Evolutionary conservation across 768 basidiomycete species (phyloP), one percentile per base, ranked within the genome.

Genomic region (Russula compacta): DNA sequence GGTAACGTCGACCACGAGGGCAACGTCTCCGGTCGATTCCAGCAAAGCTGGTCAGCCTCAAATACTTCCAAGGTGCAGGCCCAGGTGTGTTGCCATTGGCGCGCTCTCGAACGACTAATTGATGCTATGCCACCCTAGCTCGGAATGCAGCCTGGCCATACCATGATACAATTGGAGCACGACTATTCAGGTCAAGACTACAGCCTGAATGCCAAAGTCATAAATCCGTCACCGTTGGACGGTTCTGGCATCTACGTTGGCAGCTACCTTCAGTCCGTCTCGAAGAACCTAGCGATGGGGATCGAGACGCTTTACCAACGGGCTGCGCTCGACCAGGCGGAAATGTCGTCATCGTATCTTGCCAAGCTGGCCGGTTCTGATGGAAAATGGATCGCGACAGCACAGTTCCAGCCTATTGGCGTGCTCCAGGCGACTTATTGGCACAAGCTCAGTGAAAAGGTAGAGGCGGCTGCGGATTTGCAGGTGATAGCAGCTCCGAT

Each of bases 401-500:
- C 92, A 12, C 90, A 92, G 69, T 64, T 95, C 12, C 92, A 94
- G 71, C 81, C 87, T 15, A 78, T 83, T 15, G 92, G 95, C 24
- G 81, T 91, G 52, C 69, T 97, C 29, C 89, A 94, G 73, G 84
- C 94, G 33, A 95, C 92, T 9, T 99, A 98, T 74, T 97, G 92
- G 89, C 94, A 98, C 66, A 94, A 92, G 71, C 76, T 99, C 61
- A 87, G 87, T 72, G 92, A 95, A 59, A 93, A 95, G 75, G 89
- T 99, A 12, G 97, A 98, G 64, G 93, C 95, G n/a, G 95, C 92
- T 36, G 92, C 94, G 36, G 95, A 98, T 68, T 74, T 99, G 60
- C 86, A 92, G 71, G 73, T 95, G 43, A 78, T 94, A 58, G 87
- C 88, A 35, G 81, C 85, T 19, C 87, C 89, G 8, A 78, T 79